A percentile compares a stretch with the other conserved stretches of the same genome.
phyloP scores from a whole-genome alignment of 495 filamentous ascomycete species.

The Delitschia confertaspora region DNA sequence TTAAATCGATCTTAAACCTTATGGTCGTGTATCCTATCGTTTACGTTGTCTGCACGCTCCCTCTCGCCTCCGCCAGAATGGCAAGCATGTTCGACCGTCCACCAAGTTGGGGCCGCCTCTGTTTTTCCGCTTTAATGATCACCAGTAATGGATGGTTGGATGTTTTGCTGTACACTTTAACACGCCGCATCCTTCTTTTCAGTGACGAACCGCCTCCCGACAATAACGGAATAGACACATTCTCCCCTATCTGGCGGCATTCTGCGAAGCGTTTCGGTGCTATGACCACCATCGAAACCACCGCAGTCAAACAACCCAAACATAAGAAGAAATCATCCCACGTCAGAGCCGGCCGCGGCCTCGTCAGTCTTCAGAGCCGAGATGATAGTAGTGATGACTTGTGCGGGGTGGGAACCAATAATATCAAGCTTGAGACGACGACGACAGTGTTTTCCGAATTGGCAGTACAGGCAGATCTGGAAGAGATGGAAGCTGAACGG shows the following conservation, averaged over 20 bases:
- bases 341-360: not conserved
- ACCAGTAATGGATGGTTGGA: conserved; percentile 68
- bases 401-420: conserved; percentile 10
- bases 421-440: conserved; percentile 23
- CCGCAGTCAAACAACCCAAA: not conserved
- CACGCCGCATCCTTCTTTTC: conserved; percentile 41
- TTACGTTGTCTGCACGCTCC: conserved; percentile 63
- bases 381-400: conserved; percentile 21
- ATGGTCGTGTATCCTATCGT: conserved; percentile 72
- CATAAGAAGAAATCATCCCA: not conserved
- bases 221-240: conserved; percentile 25
- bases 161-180: conserved; percentile 62
- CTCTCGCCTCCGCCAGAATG: conserved; percentile 62
- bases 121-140: conserved; percentile 60
- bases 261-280: conserved; percentile 20
- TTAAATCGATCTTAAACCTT: conserved; percentile 31
- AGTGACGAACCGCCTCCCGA: conserved; percentile 25
- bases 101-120: conserved; percentile 52
- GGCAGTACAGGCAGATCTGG: conserved; percentile 14
- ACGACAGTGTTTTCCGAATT: conserved; percentile 22
- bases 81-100: conserved; percentile 48
- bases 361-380: not conserved
- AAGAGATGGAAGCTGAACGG: conserved; percentile 17
- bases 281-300: conserved; percentile 16
- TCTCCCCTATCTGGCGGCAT: conserved; percentile 22